These are phyloP conservation scores for Olyra latifolia DNA, from an alignment of 176 grass and related monocot species.

Conservation along the genomic window DNA sequence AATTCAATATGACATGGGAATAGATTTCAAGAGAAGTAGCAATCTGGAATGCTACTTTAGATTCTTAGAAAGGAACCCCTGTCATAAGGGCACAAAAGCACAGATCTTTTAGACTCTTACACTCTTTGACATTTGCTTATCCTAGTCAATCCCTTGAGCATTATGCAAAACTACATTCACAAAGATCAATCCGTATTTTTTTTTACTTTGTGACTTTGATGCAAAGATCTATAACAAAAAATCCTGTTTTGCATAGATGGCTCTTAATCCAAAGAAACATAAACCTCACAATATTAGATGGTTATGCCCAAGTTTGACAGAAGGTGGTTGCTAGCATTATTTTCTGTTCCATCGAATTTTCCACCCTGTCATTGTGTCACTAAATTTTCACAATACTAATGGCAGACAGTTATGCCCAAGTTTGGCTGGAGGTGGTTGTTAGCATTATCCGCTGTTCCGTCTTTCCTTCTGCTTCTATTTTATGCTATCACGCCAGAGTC, in stretches of 20 bases:
- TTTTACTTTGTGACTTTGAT: slow-evolving; percentile 4
- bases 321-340: slow-evolving; percentile 80
- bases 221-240: neutral
- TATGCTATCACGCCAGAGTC: slow-evolving; percentile 81
- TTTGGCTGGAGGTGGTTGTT: slow-evolving; percentile 96
- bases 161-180: slow-evolving; percentile 3
- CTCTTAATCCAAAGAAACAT: slow-evolving; percentile 4
- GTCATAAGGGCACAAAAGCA: neutral
- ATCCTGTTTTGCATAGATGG: neutral
- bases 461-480: slow-evolving; percentile 82
- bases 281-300: slow-evolving; percentile 13
- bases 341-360: slow-evolving; percentile 52
- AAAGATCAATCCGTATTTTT: neutral
- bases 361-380: slow-evolving; percentile 33
- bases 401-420: slow-evolving; percentile 82
- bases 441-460: slow-evolving; percentile 72
- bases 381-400: slow-evolving; percentile 38
- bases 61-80: slow-evolving; percentile 13
- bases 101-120: neutral
- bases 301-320: slow-evolving; percentile 86
- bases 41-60: neutral
- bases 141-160: neutral
- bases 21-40: neutral
- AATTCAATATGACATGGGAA: neutral
- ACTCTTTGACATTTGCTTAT: neutral